Base-by-base conservation (phyloP, 2,329 filamentous ascomycete species). In the Cladophialophora immunda region DNA sequence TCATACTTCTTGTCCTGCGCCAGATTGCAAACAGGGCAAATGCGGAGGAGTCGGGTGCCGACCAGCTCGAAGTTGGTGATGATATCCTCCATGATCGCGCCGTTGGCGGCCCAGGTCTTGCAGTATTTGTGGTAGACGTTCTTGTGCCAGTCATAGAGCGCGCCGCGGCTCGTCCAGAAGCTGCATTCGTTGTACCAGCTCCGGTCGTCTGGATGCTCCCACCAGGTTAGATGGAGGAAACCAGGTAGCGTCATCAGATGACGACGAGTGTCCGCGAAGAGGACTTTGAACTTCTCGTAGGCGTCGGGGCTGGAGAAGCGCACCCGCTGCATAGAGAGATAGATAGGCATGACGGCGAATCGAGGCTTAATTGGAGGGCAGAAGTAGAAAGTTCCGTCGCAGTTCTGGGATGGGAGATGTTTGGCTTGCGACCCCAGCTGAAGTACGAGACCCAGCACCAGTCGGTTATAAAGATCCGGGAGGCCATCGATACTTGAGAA, bases 61-160 rank as follows among this genome's bases (percentile, higher is more conserved):
- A 68, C 66, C 19, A 68, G 63, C 57, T 68, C 66, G 34, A 68
- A 68, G 36, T 68, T 68, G 52, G 66, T 68, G 58, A 68, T 66
- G 45, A 66, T 65, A 34, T 68, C 63, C 45, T 68, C 63, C 63
- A 68, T 68, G 52, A 68, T 68, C 0, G 66, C 66, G 6, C 66
- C 66, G 45, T 68, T 68, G 30, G 66, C 62, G 27, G 66, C 66
- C 66, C 66, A 68, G 15, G 66, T 58, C 58, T 68, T 68, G 63
- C 66, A 68, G 63, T 55, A 68, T 30, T 66, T 68, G 58, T 66
- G 63, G 58, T 66, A 68, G n/a, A 41, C 54, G 63, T 68, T 36
- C 45, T 66, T 68, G 45, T 68, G 66, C 66, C 66, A 66, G 58
- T 68, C 66, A 36, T 68, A 68, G 15, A 68, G 57, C 1, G 66